Evolutionary conservation across 805 yeast genomes (phyloP).

Genomic region (Ogataea philodendri): DNA sequence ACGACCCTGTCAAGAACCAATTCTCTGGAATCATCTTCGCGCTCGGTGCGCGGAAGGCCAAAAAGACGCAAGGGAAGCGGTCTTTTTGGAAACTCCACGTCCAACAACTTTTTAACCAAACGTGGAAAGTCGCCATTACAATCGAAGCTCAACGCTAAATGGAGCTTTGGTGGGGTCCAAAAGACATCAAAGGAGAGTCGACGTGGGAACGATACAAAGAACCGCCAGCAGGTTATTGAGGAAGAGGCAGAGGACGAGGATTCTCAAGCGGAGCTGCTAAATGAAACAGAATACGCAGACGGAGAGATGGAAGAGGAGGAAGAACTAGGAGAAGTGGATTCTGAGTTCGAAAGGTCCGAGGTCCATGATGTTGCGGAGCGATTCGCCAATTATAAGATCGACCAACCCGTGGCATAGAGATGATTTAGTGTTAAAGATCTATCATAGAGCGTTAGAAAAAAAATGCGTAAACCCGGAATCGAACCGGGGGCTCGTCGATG

Average conservation of each 20-base stretch:
- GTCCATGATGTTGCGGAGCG: constrained; percentile 9
- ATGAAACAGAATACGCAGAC: constrained; percentile 17
- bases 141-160: constrained; percentile 29
- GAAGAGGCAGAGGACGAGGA: constrained; percentile 25
- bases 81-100: constrained; percentile 12
- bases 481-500: constrained; percentile 33
- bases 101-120: constrained; percentile 17
- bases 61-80: constrained; percentile 19
- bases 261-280: constrained; percentile 10
- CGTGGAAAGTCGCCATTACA: constrained; percentile 36
- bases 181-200: constrained; percentile 11
- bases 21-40: constrained; percentile 36
- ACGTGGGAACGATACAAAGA: constrained; percentile 15
- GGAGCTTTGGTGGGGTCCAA: constrained; percentile 23
- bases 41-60: constrained; percentile 28
- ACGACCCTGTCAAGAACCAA: constrained; percentile 35
- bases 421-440: too few species aligned
- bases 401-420: constrained; percentile 3
- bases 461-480: constrained; percentile 31
- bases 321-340: constrained; percentile 10
- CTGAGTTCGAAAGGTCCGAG: constrained; percentile 13
- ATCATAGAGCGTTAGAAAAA: constrained; percentile 1
- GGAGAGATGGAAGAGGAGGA: constrained; percentile 19
- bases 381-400: constrained; percentile 10
- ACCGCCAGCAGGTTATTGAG: constrained; percentile 27